A percentile compares a stretch with the other conserved stretches of the same genome.
These are phyloP conservation scores for Zea luxurians DNA, from an alignment of 176 grass and related monocot genomes.

Conservation along the genomic window DNA sequence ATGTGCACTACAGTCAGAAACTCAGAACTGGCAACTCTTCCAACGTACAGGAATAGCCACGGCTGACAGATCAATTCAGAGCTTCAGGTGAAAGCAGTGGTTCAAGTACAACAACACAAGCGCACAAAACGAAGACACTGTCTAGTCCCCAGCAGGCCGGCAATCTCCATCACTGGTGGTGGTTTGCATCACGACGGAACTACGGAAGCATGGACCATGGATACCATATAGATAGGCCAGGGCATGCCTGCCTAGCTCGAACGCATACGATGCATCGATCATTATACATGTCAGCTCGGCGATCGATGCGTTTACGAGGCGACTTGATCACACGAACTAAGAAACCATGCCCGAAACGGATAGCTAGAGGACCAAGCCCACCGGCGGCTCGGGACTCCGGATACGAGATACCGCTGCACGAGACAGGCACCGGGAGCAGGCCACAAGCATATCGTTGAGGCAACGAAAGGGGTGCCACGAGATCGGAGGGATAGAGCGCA, in stretches of 20 bases:
- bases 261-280: constrained; percentile 1
- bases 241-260: constrained; percentile 24
- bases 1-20: background rate
- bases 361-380: constrained; percentile 7
- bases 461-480: background rate
- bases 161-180: constrained; percentile 12
- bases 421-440: constrained; percentile 14
- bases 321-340: constrained; percentile 31
- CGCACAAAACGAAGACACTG: background rate
- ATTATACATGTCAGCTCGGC: constrained; percentile 19
- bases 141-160: background rate
- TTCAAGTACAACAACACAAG: constrained; percentile 11
- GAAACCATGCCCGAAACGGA: background rate
- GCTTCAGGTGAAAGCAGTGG: constrained; percentile 20
- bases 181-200: constrained; percentile 5
- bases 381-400: background rate
- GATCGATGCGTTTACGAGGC: constrained; percentile 27
- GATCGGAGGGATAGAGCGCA: background rate
- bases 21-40: background rate
- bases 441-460: constrained; percentile 14
- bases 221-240: constrained; percentile 1
- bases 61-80: constrained; percentile 36
- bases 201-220: constrained; percentile 27
- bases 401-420: background rate
- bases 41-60: constrained; percentile 11